These are phyloP conservation scores for Clarireedia homoeocarpa DNA, from an alignment of 2,329 filamentous ascomycete genomes.

Conservation along the genomic window DNA sequence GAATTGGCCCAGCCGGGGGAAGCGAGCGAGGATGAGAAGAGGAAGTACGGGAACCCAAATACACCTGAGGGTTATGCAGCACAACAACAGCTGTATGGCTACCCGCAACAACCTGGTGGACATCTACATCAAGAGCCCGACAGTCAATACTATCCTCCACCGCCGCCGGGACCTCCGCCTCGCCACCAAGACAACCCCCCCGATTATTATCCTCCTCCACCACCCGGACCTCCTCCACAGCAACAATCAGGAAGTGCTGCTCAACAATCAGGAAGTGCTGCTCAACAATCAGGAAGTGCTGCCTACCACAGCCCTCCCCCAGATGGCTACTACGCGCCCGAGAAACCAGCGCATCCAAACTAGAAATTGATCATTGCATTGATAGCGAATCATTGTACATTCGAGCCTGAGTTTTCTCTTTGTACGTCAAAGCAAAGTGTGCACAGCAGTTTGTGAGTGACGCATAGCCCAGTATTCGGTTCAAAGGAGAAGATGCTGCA, in stretches of 20 bases:
- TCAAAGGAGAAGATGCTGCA: neutral
- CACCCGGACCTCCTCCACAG: neutral
- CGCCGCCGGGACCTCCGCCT: neutral
- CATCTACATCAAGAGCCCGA: neutral
- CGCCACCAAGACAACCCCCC: neutral
- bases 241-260: neutral
- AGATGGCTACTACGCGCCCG: constrained; percentile 8
- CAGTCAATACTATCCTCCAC: neutral
- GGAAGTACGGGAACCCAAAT: constrained; percentile 9
- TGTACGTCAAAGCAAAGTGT: neutral
- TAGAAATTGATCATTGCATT: neutral
- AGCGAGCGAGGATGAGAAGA: constrained; percentile 9
- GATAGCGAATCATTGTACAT: neutral
- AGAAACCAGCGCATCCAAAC: constrained; percentile 1
- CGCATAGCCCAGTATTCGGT: too few species aligned
- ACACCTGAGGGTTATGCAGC: constrained; percentile 2
- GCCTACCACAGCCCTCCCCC: neutral
- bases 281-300: neutral
- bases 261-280: neutral
- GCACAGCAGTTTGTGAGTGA: neutral
- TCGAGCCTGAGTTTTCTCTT: neutral
- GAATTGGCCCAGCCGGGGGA: constrained; percentile 8
- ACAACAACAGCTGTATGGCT: neutral
- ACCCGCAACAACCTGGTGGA: neutral
- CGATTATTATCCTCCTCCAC: constrained; percentile 3